Evolutionary conservation across 345 rosid genomes (phyloP), one percentile per base, ranked within the genome.

Genomic region (Sonneratia alba): DNA sequence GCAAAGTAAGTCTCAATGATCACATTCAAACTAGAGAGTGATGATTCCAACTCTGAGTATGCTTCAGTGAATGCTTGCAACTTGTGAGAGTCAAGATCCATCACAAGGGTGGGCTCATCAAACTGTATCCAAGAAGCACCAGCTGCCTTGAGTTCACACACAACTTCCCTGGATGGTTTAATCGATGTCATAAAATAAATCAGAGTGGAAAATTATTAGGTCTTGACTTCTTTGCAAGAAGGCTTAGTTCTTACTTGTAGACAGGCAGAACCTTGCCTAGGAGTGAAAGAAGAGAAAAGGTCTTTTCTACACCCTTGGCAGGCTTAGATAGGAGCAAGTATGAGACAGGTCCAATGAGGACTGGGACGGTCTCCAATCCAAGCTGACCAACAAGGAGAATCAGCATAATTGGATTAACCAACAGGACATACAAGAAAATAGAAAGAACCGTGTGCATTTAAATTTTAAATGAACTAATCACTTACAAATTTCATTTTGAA

Each of bases 101-200:
- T 74, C 34, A 90, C 95, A 70, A 90, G 91, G 68, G 91, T 82
- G 63, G 98, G 95, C 83, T 94, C 97, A 78, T 94, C 97, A 69
- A 94, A 82, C 83, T 94, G 98, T 81, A 94, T 94, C 90, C 93
- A 87, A 62, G 92, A 78, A 56, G 98, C 98, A 81, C 97, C 96
- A 80, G 97, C 97, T 53, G 82, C 97, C 80, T 94, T 94, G 67
- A 94, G 97, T 83, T 94, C 98, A 27, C 80, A 72, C 51, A 94
- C 75, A 68, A 91, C 97, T 79, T 94, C 97, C 93, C 98, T 93
- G 83, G 48, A 70, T 14, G 70, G 49, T 70, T 57, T 74, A 66
- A 57, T 70, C 71, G 19, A 22, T 13, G 70, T 71, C 37, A 62
- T 47, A 80, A 57, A 79, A 83, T 79, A 65, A 77, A 72, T 36